Base-by-base conservation (phyloP, 768 basidiomycete species). In the Kwoniella mangroviensis region DNA sequence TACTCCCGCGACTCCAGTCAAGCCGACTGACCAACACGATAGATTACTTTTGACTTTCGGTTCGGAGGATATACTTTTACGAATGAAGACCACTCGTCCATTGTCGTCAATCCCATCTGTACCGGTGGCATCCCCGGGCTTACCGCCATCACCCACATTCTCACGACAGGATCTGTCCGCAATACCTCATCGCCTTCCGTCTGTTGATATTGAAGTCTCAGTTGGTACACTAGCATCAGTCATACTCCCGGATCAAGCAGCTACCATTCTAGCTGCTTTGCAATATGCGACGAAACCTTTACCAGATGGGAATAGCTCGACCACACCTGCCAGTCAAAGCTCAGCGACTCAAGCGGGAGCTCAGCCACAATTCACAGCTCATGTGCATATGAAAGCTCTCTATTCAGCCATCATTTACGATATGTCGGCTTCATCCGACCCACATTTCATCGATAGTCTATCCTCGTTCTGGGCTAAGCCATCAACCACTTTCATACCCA, bases 31-130 rank as follows among this genome's bases (percentile, higher is more conserved):
- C 57, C 62, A 13, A 12, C n/a, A 34, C 1, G 70, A 67, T 28
- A 61, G 64, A 7, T 19, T 73, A 21, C 72, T 93, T 10, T 65
- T 92, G 15, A 90, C 89, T 6, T 86, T 92, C 63, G 89, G 90
- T 19, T 79, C 86, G 15, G 87, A 89, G 40, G 88, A 92, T 21
- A 85, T 93, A 59, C 79, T 87, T 3, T 70, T 92, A 56, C 84
- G 85, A 54, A 80, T 93, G 21, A 83, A 82, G 42, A 90, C 88
- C 0, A 87, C 88, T 12, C 54, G 45, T 40, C 49, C 61, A 42
- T 28, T 51, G 3, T 15, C 51, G 26, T 17, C 67, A 12, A 11
- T 19, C 41, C 1, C 62, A 11, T 17, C 55, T 19, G 54, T 26
- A 7, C 40, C 68, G 4, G 21, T 62, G 4, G 9, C 22, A 12